Evolutionary conservation across 2,329 filamentous ascomycete genomes (phyloP).

Genomic region (Microcyclospora tardicrescens): DNA sequence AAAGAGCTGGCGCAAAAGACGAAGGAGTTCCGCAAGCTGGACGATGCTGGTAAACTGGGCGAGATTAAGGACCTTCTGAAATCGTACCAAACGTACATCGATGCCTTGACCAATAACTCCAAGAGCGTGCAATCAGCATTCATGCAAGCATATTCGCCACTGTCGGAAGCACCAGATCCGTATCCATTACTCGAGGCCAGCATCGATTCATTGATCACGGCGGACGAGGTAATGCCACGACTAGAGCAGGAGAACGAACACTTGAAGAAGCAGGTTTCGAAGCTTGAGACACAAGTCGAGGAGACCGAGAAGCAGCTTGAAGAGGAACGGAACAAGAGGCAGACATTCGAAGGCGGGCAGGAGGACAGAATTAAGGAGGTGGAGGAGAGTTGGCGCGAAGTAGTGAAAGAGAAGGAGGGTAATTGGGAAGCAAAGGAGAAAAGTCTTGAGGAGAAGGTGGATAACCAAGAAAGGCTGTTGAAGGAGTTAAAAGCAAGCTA

Average conservation of each 20-base stretch:
- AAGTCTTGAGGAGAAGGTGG: constrained; percentile 79
- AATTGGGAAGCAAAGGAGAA: constrained; percentile 96
- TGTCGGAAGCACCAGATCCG: constrained; percentile 92
- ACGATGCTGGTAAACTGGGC: constrained; percentile 70
- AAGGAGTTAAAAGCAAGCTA: constrained; percentile 96
- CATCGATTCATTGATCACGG: constrained; percentile 81
- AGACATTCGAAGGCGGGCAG: constrained; percentile 61
- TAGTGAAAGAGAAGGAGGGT: constrained; percentile 82
- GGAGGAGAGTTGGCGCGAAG: constrained; percentile 77
- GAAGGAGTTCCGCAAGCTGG: constrained; percentile 90
- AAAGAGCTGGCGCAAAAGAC: constrained; percentile 99
- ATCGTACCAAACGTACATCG: constrained; percentile 97
- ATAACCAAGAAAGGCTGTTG: constrained; percentile 81
- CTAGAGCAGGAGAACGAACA: constrained; percentile 79
- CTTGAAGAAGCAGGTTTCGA: constrained; percentile 64
- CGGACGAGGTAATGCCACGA: constrained; percentile 84
- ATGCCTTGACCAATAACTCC: constrained; percentile 88
- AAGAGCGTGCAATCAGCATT: constrained; percentile 91
- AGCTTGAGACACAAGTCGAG: constrained; percentile 68
- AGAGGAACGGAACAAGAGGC: constrained; percentile 58
- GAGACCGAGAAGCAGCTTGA: constrained; percentile 71
- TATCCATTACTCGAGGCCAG: constrained; percentile 94
- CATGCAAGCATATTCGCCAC: constrained; percentile 77
- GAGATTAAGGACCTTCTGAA: constrained; percentile 75
- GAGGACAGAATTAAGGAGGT: constrained; percentile 78